Evolutionary conservation across 139 green algal genomes (phyloP).

Genomic region (Zygnema cylindricum): DNA sequence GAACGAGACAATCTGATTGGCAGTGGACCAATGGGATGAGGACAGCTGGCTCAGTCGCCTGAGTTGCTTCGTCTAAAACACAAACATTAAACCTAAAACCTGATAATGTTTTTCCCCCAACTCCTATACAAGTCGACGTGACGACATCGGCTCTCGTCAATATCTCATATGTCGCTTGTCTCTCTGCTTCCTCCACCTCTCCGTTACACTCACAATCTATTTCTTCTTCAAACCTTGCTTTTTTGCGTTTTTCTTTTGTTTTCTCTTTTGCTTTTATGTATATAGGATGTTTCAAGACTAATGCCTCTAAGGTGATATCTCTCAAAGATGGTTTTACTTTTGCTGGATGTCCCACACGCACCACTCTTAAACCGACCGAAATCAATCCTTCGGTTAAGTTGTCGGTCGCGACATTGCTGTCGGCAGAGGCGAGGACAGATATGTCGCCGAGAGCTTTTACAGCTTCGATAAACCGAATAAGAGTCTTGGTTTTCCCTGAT

Average conservation of each 20-base stretch:
- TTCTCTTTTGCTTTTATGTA: too few species aligned
- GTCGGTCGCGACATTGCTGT: constrained; percentile 77
- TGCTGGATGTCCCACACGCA: constrained; percentile 77
- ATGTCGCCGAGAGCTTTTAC: not conserved
- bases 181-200: not conserved
- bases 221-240: not conserved
- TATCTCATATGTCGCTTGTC: not conserved
- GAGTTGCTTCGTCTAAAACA: constrained; percentile 91
- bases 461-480: constrained; percentile 41
- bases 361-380: constrained; percentile 69
- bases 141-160: constrained; percentile 59
- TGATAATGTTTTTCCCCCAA: constrained; percentile 45
- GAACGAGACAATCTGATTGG: constrained; percentile 78
- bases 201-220: not conserved
- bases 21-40: constrained; percentile 81
- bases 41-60: constrained; percentile 83
- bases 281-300: constrained; percentile 34
- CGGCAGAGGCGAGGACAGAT: constrained; percentile 50
- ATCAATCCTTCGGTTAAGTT: constrained; percentile 88
- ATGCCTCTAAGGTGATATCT: constrained; percentile 44
- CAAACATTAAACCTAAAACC: constrained; percentile 75
- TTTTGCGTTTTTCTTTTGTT: not conserved
- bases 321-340: constrained; percentile 40
- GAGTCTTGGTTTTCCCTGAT: constrained; percentile 62
- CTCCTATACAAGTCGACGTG: constrained; percentile 57